Evolutionary conservation across 1,284 basidiomycete species (phyloP).

Genomic region (Ustilago sp.): DNA sequence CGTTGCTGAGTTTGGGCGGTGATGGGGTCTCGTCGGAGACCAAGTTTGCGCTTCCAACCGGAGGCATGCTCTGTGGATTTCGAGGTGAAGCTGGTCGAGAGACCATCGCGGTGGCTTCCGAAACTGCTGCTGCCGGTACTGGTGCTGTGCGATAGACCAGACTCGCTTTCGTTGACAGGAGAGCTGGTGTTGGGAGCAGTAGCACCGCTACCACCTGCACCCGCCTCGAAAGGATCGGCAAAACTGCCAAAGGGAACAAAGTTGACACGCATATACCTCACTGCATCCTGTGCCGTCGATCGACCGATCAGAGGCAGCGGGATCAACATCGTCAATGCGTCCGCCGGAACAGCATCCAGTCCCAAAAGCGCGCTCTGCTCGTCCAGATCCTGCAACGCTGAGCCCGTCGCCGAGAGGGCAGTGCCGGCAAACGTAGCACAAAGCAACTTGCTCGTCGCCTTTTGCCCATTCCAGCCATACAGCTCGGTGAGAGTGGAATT

Average conservation of each 20-base stretch:
- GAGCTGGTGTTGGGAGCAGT: conserved; percentile 12
- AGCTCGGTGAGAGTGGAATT: conserved; percentile 29
- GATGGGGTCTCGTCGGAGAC: conserved; percentile 15
- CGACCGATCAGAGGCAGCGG: conserved; percentile 53
- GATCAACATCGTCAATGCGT: conserved; percentile 60
- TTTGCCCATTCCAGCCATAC: conserved; percentile 38
- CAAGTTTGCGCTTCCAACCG: conserved; percentile 47
- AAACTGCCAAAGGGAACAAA: conserved; percentile 49
- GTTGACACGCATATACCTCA: conserved; percentile 52
- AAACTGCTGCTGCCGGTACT: conserved; percentile 26
- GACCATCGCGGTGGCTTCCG: conserved; percentile 12
- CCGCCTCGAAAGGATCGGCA: conserved; percentile 10
- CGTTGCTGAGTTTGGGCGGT: neutral
- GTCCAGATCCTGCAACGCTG: conserved; percentile 30
- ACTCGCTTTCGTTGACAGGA: conserved; percentile 14
- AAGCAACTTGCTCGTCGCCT: conserved; percentile 13
- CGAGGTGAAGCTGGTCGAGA: neutral
- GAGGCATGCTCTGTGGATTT: conserved; percentile 26
- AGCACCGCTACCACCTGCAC: neutral
- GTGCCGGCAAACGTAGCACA: conserved; percentile 3
- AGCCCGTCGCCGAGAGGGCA: neutral
- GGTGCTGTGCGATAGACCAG: conserved; percentile 19
- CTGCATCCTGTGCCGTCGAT: conserved; percentile 18
- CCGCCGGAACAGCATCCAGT: conserved; percentile 41
- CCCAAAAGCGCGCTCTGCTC: conserved; percentile 47